phyloP scores from a whole-genome alignment of 2,329 filamentous ascomycete genomes.

The Phaeosphaeria sp. region DNA sequence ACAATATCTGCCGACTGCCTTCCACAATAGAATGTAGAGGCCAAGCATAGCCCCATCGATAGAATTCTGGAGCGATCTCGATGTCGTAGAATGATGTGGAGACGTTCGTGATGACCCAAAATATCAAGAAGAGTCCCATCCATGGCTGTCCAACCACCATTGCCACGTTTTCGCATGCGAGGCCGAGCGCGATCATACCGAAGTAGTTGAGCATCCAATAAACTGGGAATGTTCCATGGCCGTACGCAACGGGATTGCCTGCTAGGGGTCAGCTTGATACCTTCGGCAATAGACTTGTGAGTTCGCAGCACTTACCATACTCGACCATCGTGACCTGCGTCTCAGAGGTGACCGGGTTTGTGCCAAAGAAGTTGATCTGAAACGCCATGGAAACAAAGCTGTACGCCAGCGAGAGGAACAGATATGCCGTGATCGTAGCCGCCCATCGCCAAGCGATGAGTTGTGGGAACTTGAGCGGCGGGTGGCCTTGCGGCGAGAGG shows the following conservation, averaged over 20 bases:
- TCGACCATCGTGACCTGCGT: slow-evolving; percentile 48
- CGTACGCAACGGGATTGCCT: slow-evolving; percentile 62
- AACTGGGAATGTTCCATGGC: slow-evolving; percentile 64
- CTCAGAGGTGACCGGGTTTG: slow-evolving; percentile 53
- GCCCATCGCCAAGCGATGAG: slow-evolving; percentile 65
- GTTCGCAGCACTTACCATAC: slow-evolving; percentile 10
- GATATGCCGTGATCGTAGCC: slow-evolving; percentile 64
- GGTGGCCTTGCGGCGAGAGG: slow-evolving; percentile 61
- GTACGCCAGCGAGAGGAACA: slow-evolving; percentile 69
- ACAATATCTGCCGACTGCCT: slow-evolving; percentile 66
- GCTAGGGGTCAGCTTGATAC: not conserved
- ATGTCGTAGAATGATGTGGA: slow-evolving; percentile 66
- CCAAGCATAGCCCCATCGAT: slow-evolving; percentile 69
- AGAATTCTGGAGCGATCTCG: slow-evolving; percentile 66
- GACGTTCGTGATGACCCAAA: slow-evolving; percentile 73
- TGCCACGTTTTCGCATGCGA: slow-evolving; percentile 70
- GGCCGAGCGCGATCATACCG: slow-evolving; percentile 68
- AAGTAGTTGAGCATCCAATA: slow-evolving; percentile 71
- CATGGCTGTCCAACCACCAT: slow-evolving; percentile 69
- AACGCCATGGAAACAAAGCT: slow-evolving; percentile 70
- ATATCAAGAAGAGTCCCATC: slow-evolving; percentile 69
- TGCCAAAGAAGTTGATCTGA: slow-evolving; percentile 63
- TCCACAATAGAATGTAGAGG: slow-evolving; percentile 69
- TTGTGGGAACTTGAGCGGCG: slow-evolving; percentile 64
- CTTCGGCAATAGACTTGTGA: not conserved